These are phyloP conservation scores for Stagonosporopsis vannaccii DNA, from an alignment of 2,329 filamentous ascomycete genomes.

Conservation along the genomic window DNA sequence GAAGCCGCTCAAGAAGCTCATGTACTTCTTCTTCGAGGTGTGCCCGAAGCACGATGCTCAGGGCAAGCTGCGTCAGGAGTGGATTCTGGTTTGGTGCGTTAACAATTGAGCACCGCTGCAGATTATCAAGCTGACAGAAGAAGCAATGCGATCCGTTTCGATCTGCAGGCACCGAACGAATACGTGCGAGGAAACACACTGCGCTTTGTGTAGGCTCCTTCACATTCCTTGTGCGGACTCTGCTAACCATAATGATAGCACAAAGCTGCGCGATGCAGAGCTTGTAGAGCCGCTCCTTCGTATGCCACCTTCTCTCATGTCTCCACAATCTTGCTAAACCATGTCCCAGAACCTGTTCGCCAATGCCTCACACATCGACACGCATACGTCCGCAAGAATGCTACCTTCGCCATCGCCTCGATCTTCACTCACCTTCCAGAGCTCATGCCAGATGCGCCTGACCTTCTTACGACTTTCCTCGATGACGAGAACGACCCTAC, in stretches of 20 bases:
- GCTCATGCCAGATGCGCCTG: conserved; percentile 93
- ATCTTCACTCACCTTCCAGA: conserved; percentile 91
- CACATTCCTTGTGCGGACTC: background rate
- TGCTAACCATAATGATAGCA: conserved; percentile 50
- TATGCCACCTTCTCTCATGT: conserved; percentile 18
- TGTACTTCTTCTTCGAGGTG: conserved; percentile 99
- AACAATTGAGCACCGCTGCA: background rate
- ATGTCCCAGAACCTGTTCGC: conserved; percentile 71
- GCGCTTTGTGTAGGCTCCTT: conserved; percentile 72
- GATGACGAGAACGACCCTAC: conserved; percentile 91
- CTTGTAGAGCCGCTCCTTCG: conserved; percentile 92
- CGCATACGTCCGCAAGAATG: conserved; percentile 97
- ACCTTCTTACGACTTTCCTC: conserved; percentile 88
- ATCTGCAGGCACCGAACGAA: conserved; percentile 96
- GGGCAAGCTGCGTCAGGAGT: conserved; percentile 98
- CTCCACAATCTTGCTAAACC: conserved; percentile 17
- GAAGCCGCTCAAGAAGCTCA: conserved; percentile 94
- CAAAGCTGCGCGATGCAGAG: conserved; percentile 93
- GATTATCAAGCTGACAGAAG: conserved; percentile 30
- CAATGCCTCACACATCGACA: conserved; percentile 95
- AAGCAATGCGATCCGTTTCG: conserved; percentile 97
- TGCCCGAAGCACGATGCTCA: conserved; percentile 92
- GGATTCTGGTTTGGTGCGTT: conserved; percentile 94
- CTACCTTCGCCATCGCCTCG: conserved; percentile 91
- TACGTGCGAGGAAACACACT: conserved; percentile 98